Conservation (phyloP, 2,329 filamentous ascomycete species). For the Akanthomyces uredinophilus region DNA sequence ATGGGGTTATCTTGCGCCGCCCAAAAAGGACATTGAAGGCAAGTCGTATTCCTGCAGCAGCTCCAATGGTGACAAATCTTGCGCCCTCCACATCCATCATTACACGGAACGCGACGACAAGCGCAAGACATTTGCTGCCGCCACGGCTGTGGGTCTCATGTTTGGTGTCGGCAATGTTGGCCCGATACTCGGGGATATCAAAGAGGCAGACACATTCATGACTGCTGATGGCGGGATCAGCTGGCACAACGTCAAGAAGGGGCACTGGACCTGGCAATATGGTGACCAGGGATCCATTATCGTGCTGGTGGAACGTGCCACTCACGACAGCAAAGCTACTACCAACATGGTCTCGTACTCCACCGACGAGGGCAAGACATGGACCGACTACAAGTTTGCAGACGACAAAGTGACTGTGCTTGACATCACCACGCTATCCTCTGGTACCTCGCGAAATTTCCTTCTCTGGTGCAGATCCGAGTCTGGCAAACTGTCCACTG, state of each 20-base stretch:
- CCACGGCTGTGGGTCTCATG: conserved; percentile 83
- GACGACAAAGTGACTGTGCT: conserved; percentile 65
- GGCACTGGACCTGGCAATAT: conserved; percentile 87
- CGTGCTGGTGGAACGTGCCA: conserved; percentile 72
- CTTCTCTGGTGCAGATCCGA: conserved; percentile 71
- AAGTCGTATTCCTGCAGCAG: conserved; percentile 66
- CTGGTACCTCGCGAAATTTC: conserved; percentile 86
- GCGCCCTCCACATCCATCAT: conserved; percentile 87
- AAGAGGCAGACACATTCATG: conserved; percentile 84
- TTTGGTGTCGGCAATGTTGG: conserved; percentile 92
- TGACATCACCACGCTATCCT: conserved; percentile 82
- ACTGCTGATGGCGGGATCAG: conserved; percentile 84
- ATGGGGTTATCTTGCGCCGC: conserved; percentile 75
- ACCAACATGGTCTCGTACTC: conserved; percentile 71
- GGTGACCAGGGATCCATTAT: conserved; percentile 93
- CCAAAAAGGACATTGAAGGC: conserved; percentile 62
- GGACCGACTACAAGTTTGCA: conserved; percentile 70
- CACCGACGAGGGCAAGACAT: conserved; percentile 73
- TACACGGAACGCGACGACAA: conserved; percentile 87
- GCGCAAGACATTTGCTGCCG: conserved; percentile 80
- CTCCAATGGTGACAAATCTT: conserved; percentile 56
- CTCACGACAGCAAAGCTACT: conserved; percentile 61
- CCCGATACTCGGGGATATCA: conserved; percentile 54
- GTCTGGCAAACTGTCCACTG: conserved; percentile 57
- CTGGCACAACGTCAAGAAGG: conserved; percentile 83